phyloP scores from a whole-genome alignment of 805 yeast genomes.

The Limtongozyma cylindracea region DNA sequence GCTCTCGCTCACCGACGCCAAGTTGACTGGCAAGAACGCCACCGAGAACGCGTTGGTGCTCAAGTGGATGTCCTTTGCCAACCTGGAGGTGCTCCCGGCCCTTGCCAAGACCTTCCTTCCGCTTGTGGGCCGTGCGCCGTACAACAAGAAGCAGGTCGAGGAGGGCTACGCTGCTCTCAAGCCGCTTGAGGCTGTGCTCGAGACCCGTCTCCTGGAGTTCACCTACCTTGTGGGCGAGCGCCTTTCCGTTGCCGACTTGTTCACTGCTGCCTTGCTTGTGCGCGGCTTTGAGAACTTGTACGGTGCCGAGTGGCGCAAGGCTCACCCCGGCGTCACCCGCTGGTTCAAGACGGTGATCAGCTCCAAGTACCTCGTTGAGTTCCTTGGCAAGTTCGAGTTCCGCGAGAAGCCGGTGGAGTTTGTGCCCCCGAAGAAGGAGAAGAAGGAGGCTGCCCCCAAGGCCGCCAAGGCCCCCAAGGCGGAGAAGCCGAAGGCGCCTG shows the following conservation, averaged over 20 bases:
- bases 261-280: slow-evolving; percentile 18
- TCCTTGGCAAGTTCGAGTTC: slow-evolving; percentile 24
- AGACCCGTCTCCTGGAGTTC: slow-evolving; percentile 28
- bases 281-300: slow-evolving; percentile 33
- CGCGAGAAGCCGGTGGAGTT: slow-evolving; percentile 41
- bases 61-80: slow-evolving; percentile 58
- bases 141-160: slow-evolving; percentile 51
- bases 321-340: slow-evolving; percentile 37
- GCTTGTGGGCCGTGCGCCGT: slow-evolving; percentile 38
- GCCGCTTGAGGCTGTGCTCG: slow-evolving; percentile 16
- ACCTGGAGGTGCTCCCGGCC: slow-evolving; percentile 31
- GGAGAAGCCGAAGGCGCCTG: slow-evolving; percentile 7
- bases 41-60: slow-evolving; percentile 40
- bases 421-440: slow-evolving; percentile 45
- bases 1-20: slow-evolving; percentile 16
- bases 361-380: slow-evolving; percentile 17
- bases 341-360: slow-evolving; percentile 38
- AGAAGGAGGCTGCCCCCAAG: slow-evolving; percentile 19
- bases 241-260: slow-evolving; percentile 40
- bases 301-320: slow-evolving; percentile 38
- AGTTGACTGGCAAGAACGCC: slow-evolving; percentile 39
- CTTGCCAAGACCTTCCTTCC: slow-evolving; percentile 26
- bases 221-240: slow-evolving; percentile 52
- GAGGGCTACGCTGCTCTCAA: slow-evolving; percentile 11
- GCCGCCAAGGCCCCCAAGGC: slow-evolving; percentile 6